Evolutionary conservation across 768 basidiomycete species (phyloP), one percentile per base, ranked within the genome.

Genomic region (Sporobolomyces roseus): DNA sequence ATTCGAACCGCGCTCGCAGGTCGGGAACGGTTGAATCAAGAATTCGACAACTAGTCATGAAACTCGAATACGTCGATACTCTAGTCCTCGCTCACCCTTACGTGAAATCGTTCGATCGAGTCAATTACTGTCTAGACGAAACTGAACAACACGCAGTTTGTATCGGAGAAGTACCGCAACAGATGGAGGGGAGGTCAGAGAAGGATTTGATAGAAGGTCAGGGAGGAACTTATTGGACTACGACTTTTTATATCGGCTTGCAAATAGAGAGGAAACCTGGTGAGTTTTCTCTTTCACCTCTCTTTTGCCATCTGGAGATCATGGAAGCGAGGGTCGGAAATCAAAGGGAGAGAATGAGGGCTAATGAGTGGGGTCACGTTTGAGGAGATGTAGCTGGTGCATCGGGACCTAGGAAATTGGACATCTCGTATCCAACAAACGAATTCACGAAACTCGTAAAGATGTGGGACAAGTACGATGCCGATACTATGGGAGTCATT

Each of bases 11-110:
- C 17, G 29, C 46, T 48, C 56, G 0, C 55, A 88, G 87, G 87
- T 80, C 92, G n/a, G 94, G 94, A 50, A 97, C 93, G n/a, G 96
- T 99, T 33, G 94, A 99, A 81, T 97, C 96, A 27, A 86, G 90
- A 75, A 84, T 98, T 81, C 87, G 96, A 50, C 93, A 93, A 78
- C 84, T 99, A 33, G 93, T 99, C 63, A 93, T 94, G 87, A 96
- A 96, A 81, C 86, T 99, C 61, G 94, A 98, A 82, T 90, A 88
- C 74, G 91, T 93, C 74, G 96, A 97, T 69, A 88, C 90, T 64
- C 83, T 99, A 75, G 85, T 86, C 63, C 82, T 93, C 66, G 93
- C 93, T 53, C 96, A 98, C 81, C 96, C 96, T 38, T 96, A 91
- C 81, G 84, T 90, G 80, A 93, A 90, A 78, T 91, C 92, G 56